Conservation (phyloP, 768 basidiomycete species). For the Lyophyllum atratum region DNA sequence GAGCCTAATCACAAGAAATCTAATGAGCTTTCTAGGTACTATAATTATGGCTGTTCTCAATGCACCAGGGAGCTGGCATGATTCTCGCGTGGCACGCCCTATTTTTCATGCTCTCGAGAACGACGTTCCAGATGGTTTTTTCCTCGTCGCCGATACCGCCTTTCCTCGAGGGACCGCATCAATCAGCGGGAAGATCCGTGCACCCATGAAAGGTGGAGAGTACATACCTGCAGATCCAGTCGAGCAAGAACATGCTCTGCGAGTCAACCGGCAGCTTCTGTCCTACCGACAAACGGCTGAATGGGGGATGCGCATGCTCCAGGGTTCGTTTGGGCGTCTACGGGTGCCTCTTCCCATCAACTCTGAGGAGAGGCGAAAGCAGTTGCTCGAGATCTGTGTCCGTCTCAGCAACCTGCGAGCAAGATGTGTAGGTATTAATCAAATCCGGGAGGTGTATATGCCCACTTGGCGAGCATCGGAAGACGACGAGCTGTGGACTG, state of each 20-base stretch:
- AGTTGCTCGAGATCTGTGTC: slow-evolving; percentile 37
- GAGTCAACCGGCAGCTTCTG: slow-evolving; percentile 31
- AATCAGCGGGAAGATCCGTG: slow-evolving; percentile 26
- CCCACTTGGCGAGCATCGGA: slow-evolving; percentile 2
- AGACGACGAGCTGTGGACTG: neutral
- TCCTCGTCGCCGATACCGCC: slow-evolving; percentile 37
- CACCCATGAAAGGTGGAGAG: slow-evolving; percentile 29
- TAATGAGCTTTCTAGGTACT: slow-evolving; percentile 19
- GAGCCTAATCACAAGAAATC: too few relatives aligned
- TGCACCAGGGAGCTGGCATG: slow-evolving; percentile 45
- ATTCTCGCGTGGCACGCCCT: slow-evolving; percentile 32
- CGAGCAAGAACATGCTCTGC: neutral
- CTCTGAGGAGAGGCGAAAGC: slow-evolving; percentile 18
- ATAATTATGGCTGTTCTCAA: slow-evolving; percentile 37
- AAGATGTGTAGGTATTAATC: slow-evolving; percentile 36
- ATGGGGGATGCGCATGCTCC: slow-evolving; percentile 50
- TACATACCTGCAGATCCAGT: slow-evolving; percentile 7
- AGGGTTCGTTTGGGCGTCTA: slow-evolving; percentile 48
- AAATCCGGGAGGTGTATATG: slow-evolving; percentile 37
- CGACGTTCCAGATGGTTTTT: slow-evolving; percentile 31
- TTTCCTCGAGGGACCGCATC: slow-evolving; percentile 25
- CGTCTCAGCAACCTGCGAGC: slow-evolving; percentile 37
- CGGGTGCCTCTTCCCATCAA: slow-evolving; percentile 40
- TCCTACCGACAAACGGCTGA: slow-evolving; percentile 51
- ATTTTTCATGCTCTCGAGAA: slow-evolving; percentile 29